Conservation (phyloP, 768 basidiomycete genomes). For the Paxillus involutus region DNA sequence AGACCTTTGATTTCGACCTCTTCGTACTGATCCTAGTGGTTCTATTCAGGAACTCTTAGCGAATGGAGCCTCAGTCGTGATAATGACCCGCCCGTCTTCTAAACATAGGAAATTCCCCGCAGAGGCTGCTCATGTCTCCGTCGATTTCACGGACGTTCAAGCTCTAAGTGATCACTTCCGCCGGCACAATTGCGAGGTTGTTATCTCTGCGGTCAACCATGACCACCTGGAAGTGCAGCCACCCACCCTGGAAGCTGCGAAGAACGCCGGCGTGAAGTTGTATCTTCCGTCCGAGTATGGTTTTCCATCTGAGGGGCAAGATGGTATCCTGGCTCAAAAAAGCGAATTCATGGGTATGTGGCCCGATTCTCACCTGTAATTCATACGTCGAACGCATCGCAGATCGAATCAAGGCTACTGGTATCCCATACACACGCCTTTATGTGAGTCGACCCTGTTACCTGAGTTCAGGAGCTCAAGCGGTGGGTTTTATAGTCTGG, state of each 20-base stretch:
- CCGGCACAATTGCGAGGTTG: conserved; percentile 21
- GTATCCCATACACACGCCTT: conserved; percentile 18
- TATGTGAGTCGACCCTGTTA: conserved; percentile 15
- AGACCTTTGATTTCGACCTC: background rate
- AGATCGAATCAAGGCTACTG: conserved; percentile 14
- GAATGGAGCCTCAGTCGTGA: conserved; percentile 8
- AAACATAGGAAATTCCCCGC: conserved; percentile 7
- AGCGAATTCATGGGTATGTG: conserved; percentile 15
- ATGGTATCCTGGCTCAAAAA: conserved; percentile 18
- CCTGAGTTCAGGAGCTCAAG: background rate
- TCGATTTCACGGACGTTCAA: conserved; percentile 11
- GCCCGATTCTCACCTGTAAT: background rate
- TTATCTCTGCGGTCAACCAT: conserved; percentile 26
- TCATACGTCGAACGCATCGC: background rate
- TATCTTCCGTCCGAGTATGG: conserved; percentile 32
- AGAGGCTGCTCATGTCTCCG: conserved; percentile 5
- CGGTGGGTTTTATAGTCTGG: conserved; percentile 10
- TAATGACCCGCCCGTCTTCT: conserved; percentile 15
- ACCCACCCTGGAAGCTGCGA: conserved; percentile 28
- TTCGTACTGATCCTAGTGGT: background rate
- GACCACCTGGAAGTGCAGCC: conserved; percentile 20
- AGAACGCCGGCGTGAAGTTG: conserved; percentile 26
- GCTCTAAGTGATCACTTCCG: conserved; percentile 14
- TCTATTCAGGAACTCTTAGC: conserved; percentile 9
- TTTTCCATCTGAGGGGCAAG: conserved; percentile 19